Conservation (phyloP, 2,329 filamentous ascomycete species). For the Cladosporium sp. region DNA sequence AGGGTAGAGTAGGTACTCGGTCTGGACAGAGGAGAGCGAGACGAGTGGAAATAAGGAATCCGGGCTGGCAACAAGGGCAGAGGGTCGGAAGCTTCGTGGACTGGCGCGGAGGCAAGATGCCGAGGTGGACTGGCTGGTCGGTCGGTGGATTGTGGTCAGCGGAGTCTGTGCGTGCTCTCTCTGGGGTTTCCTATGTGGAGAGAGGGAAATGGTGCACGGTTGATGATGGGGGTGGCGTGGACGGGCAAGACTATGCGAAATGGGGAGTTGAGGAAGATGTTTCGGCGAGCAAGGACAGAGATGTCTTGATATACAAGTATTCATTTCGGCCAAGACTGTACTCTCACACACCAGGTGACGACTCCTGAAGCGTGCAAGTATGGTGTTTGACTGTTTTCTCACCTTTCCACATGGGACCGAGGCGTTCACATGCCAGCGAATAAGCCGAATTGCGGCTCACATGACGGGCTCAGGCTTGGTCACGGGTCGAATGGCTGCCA, state of each 20-base stretch:
- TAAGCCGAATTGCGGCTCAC: conserved; percentile 8
- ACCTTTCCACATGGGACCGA: conserved; percentile 3
- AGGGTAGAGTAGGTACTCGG: not conserved
- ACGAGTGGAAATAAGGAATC: conserved; percentile 8
- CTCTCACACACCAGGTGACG: not conserved
- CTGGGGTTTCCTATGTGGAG: conserved; percentile 5
- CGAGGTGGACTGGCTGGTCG: conserved; percentile 11
- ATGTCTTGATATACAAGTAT: not conserved
- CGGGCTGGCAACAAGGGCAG: not conserved
- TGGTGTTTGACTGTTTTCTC: not conserved
- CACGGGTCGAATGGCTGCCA: not conserved
- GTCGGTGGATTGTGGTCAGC: conserved; percentile 8
- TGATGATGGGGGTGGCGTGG: not conserved
- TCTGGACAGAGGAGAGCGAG: conserved; percentile 5
- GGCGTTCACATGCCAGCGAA: conserved; percentile 6
- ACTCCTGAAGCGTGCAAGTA: not conserved
- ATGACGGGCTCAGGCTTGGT: conserved; percentile 8
- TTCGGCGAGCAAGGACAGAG: not conserved
- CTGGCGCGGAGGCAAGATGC: conserved; percentile 11
- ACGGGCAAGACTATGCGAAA: not conserved
- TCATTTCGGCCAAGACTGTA: not conserved
- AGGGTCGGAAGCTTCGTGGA: conserved; percentile 7
- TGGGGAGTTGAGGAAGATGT: not conserved
- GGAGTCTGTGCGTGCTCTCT: not conserved
- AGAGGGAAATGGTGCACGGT: not conserved